Conservation (phyloP, 352 stramenopile genomes). For the Phytopythium kandeliae region DNA sequence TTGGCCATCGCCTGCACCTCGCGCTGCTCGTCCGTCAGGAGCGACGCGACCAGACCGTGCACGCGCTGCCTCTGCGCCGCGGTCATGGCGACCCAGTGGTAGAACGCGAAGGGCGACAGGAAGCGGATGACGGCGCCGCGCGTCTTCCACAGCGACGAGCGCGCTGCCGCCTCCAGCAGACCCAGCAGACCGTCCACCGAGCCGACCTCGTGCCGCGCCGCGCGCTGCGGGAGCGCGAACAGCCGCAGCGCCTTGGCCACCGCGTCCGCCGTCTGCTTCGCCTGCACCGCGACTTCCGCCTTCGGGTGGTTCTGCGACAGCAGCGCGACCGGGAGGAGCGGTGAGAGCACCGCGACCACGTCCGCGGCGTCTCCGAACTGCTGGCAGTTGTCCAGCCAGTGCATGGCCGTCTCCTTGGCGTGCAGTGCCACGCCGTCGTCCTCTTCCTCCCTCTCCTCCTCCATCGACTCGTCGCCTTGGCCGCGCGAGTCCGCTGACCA, state of each 20-base stretch:
- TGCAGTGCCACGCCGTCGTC: slow-evolving; percentile 16
- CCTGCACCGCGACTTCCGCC: slow-evolving; percentile 57
- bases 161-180: slow-evolving; percentile 35
- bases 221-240: slow-evolving; percentile 8
- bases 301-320: slow-evolving; percentile 64
- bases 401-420: slow-evolving; percentile 64
- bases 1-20: slow-evolving; percentile 82
- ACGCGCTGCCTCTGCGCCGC: slow-evolving; percentile 33
- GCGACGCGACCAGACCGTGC: slow-evolving; percentile 39
- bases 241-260: slow-evolving; percentile 55
- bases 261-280: slow-evolving; percentile 51
- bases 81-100: slow-evolving; percentile 43
- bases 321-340: slow-evolving; percentile 60
- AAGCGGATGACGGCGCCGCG: slow-evolving; percentile 67
- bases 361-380: slow-evolving; percentile 40
- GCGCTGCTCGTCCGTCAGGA: slow-evolving; percentile 63
- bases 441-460: not conserved
- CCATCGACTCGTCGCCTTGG: no score
- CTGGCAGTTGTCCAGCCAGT: slow-evolving; percentile 54
- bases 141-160: slow-evolving; percentile 55
- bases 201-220: slow-evolving; percentile 10
- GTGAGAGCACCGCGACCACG: slow-evolving; percentile 33
- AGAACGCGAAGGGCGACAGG: slow-evolving; percentile 67
- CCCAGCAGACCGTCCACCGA: slow-evolving; percentile 24
- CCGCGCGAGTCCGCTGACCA: no score